Conservation (phyloP, 441 rosid genomes). For the Iberis amara region DNA sequence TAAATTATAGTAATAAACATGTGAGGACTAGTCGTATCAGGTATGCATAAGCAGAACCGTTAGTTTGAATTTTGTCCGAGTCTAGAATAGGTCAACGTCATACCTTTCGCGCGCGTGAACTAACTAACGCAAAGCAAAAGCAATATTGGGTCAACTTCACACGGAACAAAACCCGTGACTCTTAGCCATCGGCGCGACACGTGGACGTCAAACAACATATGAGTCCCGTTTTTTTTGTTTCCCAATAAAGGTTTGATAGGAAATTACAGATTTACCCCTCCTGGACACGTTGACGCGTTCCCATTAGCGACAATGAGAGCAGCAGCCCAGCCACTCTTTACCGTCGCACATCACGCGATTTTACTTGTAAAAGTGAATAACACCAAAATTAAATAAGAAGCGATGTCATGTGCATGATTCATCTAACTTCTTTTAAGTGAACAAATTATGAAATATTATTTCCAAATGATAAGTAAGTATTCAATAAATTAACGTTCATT, state of each 20-base stretch:
- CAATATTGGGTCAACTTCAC: too few relatives aligned
- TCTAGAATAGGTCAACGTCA: too few relatives aligned
- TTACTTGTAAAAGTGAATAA: slow-evolving; percentile 22
- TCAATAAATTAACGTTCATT: too few relatives aligned
- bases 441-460: not conserved
- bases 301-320: slow-evolving; percentile 17
- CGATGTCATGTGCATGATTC: not conserved
- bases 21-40: too few relatives aligned
- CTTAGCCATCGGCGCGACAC: too few relatives aligned
- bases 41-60: too few relatives aligned
- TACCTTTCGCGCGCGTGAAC: too few relatives aligned
- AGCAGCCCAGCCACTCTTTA: slow-evolving; percentile 25
- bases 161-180: too few relatives aligned
- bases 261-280: not conserved
- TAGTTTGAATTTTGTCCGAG: too few relatives aligned
- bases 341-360: slow-evolving; percentile 24
- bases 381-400: slow-evolving; percentile 12
- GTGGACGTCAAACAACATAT: slow-evolving; percentile 18
- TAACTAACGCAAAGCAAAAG: too few relatives aligned
- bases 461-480: too few relatives aligned
- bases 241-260: not conserved
- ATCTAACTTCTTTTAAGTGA: not conserved
- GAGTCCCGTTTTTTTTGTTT: slow-evolving; percentile 12
- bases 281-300: slow-evolving; percentile 23
- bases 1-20: too few relatives aligned